Conservation (phyloP, 768 basidiomycete genomes). For the Trametes maxima region DNA sequence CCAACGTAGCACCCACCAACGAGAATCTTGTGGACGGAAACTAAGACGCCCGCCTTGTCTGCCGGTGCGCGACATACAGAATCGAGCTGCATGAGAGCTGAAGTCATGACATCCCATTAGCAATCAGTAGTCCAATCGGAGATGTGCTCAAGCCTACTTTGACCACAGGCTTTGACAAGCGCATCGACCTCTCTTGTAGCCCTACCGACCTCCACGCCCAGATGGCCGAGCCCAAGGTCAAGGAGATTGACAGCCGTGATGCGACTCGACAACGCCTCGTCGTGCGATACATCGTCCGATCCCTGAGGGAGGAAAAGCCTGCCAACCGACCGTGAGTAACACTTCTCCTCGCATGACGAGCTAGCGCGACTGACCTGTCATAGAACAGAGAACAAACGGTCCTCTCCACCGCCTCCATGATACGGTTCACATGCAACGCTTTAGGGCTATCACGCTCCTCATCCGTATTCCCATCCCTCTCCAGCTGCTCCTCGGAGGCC, state of each 20-base stretch:
- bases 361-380: slow-evolving; percentile 60
- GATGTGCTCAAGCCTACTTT: slow-evolving; percentile 51
- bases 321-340: neutral
- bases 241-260: slow-evolving; percentile 92
- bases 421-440: slow-evolving; percentile 48
- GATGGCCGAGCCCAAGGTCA: slow-evolving; percentile 84
- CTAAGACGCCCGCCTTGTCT: slow-evolving; percentile 79
- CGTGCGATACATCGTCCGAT: slow-evolving; percentile 81
- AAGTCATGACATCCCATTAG: no score
- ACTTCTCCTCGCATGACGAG: neutral
- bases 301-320: slow-evolving; percentile 80
- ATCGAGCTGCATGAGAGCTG: slow-evolving; percentile 58
- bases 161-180: slow-evolving; percentile 74
- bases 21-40: slow-evolving; percentile 82
- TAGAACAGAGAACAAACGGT: slow-evolving; percentile 76
- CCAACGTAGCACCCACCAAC: slow-evolving; percentile 58
- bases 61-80: slow-evolving; percentile 58
- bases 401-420: slow-evolving; percentile 76
- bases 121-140: no score
- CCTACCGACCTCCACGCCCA: slow-evolving; percentile 77
- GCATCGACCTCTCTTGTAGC: slow-evolving; percentile 53
- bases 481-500: slow-evolving; percentile 18
- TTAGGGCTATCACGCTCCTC: slow-evolving; percentile 43
- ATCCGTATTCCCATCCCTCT: slow-evolving; percentile 36
- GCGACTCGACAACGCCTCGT: slow-evolving; percentile 85